Base-by-base conservation (phyloP, 2,329 filamentous ascomycete species). In the Didymella pomorum region DNA sequence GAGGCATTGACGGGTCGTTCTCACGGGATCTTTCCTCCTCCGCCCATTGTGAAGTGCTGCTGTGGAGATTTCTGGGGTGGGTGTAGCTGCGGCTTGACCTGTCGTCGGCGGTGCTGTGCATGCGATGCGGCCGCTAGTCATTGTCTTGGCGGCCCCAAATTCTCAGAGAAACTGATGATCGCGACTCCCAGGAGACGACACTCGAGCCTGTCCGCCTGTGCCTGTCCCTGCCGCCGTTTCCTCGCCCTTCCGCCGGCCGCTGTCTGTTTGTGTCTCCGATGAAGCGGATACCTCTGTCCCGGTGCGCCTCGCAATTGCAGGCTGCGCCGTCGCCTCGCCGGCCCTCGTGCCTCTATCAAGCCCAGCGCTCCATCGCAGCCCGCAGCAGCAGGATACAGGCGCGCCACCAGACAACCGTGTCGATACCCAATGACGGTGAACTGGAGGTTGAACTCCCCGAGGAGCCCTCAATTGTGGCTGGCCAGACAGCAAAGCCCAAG, bases 1-100 rank as follows among this genome's bases (percentile, higher is more conserved):
- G 47, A 35, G 58, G 52, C 52, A 69, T 63, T 69, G 68, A 51
- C 47, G 16, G 25, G 18, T 6, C 16, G 7, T 10, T 41, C 73
- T 57, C 84, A 90, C 86, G 87, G 85, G 69, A 91, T 85, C 80
- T 90, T 90, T 79, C 86, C 89, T 83, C 93, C 92, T 82, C 73
- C 74, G 60, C 74, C 74, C 74, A 76, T 76, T 58, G 70, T 75
- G 69, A 91, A 91, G 82, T 90, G 90, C 89, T 66, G 89, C 65
- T 62, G 62, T 68, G 67, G 56, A 45, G 44, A 50, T 45, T 11
- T 39, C 44, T 14, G 63, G 61, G 39, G 56, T 58, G 56, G 28
- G 50, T 54, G 56, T 41, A 12, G 51, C 33, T 28, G 46, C 45
- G 10, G 45, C 42, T 48, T 18, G 55, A 18, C 10, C 33, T 58